These are phyloP conservation scores for Chrysosphaeria jannelii DNA, from an alignment of 2,329 filamentous ascomycete species.

Conservation along the genomic window DNA sequence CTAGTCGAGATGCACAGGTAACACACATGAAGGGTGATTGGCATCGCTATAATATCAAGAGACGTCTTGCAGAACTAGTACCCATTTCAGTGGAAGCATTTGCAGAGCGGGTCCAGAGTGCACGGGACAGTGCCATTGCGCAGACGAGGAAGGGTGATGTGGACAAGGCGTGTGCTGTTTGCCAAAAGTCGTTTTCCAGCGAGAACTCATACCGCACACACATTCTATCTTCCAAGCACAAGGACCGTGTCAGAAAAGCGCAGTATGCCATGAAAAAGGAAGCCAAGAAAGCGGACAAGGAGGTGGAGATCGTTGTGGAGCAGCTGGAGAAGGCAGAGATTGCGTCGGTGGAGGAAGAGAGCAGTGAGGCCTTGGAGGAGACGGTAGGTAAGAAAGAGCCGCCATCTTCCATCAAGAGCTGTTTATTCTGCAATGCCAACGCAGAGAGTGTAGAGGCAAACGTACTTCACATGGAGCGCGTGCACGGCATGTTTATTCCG, in stretches of 20 bases:
- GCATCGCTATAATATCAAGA: slow-evolving; percentile 97
- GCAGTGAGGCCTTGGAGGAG: slow-evolving; percentile 2
- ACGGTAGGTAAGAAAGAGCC: slow-evolving; percentile 9
- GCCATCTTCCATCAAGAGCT: slow-evolving; percentile 20
- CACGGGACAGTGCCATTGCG: slow-evolving; percentile 55
- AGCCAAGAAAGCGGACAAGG: slow-evolving; percentile 11
- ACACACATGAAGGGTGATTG: slow-evolving; percentile 96
- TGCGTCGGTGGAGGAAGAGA: slow-evolving; percentile 2
- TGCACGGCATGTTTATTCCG: slow-evolving; percentile 87
- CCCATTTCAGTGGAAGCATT: slow-evolving; percentile 81
- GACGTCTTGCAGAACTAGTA: slow-evolving; percentile 65
- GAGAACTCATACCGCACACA: slow-evolving; percentile 92
- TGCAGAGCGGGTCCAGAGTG: slow-evolving; percentile 80
- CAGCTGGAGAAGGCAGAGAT: slow-evolving; percentile 35
- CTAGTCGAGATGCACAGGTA: slow-evolving; percentile 74
- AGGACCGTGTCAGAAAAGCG: slow-evolving; percentile 31
- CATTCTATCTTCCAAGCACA: slow-evolving; percentile 71
- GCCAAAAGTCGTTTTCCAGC: slow-evolving; percentile 82
- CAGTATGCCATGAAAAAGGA: slow-evolving; percentile 6
- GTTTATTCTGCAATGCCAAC: slow-evolving; percentile 77
- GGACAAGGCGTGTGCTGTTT: slow-evolving; percentile 64
- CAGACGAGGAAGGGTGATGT: no score
- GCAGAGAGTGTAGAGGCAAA: slow-evolving; percentile 52
- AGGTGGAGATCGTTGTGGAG: slow-evolving; percentile 51
- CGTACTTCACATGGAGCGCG: slow-evolving; percentile 64